Evolutionary conservation across 2,329 filamentous ascomycete genomes (phyloP).

Genomic region (Pseudogymnoascus sp.): DNA sequence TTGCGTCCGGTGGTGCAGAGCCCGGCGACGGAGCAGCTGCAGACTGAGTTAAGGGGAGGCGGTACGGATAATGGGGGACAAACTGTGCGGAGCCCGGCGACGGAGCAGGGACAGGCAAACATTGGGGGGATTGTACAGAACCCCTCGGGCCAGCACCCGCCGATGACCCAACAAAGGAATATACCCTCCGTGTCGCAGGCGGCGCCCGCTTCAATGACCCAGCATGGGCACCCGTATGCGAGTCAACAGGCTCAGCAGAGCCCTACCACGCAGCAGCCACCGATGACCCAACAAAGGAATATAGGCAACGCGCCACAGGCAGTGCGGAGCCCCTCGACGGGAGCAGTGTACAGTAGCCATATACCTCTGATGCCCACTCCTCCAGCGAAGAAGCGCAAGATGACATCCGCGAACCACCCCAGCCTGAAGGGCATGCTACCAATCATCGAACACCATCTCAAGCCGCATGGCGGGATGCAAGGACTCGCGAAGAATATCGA

Average conservation of each 20-base stretch:
- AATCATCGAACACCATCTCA: not conserved
- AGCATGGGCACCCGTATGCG: not conserved
- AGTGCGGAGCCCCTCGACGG: not conserved
- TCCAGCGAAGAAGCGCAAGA: not conserved
- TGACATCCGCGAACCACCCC: not conserved
- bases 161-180: not conserved
- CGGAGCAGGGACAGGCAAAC: not conserved
- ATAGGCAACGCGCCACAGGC: not conserved
- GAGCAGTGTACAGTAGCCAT: not conserved
- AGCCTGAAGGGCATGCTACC: not conserved
- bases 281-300: not conserved
- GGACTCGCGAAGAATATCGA: constrained; percentile 26
- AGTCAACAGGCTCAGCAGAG: not conserved
- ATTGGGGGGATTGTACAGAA: not conserved
- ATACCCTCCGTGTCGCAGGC: no score
- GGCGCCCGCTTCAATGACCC: not conserved
- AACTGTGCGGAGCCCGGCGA: not conserved
- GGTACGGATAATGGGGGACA: not conserved
- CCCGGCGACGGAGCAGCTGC: no score
- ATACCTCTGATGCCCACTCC: not conserved
- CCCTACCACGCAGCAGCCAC: not conserved
- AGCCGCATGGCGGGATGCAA: not conserved
- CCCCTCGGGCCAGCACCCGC: not conserved
- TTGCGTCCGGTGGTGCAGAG: not conserved
- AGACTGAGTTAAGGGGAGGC: not conserved